These are phyloP conservation scores for Fusarium sp. DNA, from an alignment of 2,329 filamentous ascomycete species.

Conservation along the genomic window DNA sequence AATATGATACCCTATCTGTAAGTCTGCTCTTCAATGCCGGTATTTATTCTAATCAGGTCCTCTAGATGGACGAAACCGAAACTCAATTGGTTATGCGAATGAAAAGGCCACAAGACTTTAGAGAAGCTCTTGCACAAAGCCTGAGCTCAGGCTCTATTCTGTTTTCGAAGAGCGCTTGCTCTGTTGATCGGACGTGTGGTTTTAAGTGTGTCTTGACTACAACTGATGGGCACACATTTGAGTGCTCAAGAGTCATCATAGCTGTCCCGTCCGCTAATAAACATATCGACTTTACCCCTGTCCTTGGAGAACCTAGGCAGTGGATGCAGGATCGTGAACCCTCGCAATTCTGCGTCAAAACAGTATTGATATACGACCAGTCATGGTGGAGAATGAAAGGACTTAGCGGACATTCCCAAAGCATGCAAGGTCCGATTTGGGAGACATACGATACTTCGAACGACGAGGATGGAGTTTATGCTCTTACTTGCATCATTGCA, in stretches of 20 bases:
- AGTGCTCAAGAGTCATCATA: background rate
- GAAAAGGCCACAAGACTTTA: background rate
- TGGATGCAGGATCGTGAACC: background rate
- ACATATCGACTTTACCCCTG: background rate
- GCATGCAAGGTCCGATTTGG: background rate
- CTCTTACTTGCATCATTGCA: background rate
- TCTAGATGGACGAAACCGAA: background rate
- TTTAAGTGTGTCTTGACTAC: background rate
- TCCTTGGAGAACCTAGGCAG: rapidly evolving
- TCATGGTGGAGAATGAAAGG: background rate
- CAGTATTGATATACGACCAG: background rate
- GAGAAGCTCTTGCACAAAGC: background rate
- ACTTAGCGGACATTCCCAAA: background rate
- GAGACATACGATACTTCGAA: background rate
- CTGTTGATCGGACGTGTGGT: background rate
- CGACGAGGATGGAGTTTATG: background rate
- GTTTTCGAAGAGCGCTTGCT: background rate
- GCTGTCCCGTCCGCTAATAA: rapidly evolving
- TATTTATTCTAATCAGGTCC: background rate
- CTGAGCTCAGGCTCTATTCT: background rate
- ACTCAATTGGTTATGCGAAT: background rate
- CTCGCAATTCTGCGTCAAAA: background rate
- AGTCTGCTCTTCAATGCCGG: background rate
- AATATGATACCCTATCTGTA: background rate
- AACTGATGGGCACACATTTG: background rate